phyloP scores from a whole-genome alignment of 2,329 filamentous ascomycete genomes.

The Fusarium concolor region DNA sequence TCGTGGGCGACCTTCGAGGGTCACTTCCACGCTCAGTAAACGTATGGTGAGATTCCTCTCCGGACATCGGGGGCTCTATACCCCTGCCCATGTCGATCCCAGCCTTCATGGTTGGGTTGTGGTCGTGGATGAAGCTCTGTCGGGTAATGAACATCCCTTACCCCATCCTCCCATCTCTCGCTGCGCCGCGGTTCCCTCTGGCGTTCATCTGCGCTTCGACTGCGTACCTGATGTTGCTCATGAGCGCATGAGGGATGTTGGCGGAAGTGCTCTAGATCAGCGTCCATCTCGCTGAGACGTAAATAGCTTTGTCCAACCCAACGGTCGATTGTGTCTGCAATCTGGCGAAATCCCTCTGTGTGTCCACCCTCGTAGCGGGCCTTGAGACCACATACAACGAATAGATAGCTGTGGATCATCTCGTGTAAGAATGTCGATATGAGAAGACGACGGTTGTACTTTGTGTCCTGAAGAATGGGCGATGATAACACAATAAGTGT shows the following conservation, averaged over 20 bases:
- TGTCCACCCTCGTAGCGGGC: constrained; percentile 68
- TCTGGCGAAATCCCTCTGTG: constrained; percentile 68
- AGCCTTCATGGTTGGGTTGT: constrained; percentile 41
- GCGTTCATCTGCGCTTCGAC: constrained; percentile 30
- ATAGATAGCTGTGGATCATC: constrained; percentile 74
- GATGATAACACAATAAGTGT: constrained; percentile 71
- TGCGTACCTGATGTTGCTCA: constrained; percentile 40
- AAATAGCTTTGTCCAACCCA: constrained; percentile 69
- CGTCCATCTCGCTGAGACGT: constrained; percentile 69
- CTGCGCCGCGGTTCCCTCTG: constrained; percentile 31
- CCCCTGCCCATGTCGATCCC: constrained; percentile 53
- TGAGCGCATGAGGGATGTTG: constrained; percentile 41
- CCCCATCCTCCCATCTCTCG: constrained; percentile 36
- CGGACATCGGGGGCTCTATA: constrained; percentile 45
- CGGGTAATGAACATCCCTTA: constrained; percentile 27
- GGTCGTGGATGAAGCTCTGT: constrained; percentile 35
- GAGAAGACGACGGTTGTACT: constrained; percentile 69
- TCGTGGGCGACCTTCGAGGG: constrained; percentile 22
- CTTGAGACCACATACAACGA: constrained; percentile 69
- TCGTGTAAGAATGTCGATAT: constrained; percentile 75
- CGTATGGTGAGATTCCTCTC: constrained; percentile 48
- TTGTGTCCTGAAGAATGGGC: constrained; percentile 66
- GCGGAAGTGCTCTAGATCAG: constrained; percentile 67
- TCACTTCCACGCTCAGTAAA: constrained; percentile 43
- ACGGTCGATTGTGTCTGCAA: constrained; percentile 69